phyloP scores from a whole-genome alignment of 2,329 filamentous ascomycete species.

The Trichoderma arundinaceum region DNA sequence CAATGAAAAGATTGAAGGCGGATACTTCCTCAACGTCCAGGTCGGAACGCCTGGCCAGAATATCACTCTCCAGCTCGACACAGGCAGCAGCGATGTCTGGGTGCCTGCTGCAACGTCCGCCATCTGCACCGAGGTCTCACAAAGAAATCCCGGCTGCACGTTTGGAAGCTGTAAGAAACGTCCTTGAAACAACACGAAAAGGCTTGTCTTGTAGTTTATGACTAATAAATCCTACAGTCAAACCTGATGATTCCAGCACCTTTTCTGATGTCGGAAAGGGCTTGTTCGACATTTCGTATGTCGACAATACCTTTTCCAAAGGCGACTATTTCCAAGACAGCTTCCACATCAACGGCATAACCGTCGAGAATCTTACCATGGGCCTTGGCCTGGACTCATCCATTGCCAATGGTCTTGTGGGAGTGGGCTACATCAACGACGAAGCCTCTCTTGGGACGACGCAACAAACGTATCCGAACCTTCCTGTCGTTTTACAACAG shows the following conservation, averaged over 20 bases:
- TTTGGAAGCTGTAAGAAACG: slow-evolving; percentile 54
- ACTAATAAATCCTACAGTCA: slow-evolving; percentile 47
- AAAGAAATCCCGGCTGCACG: slow-evolving; percentile 44
- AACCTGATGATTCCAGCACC: slow-evolving; percentile 52
- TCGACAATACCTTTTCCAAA: slow-evolving; percentile 61
- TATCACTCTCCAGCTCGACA: slow-evolving; percentile 65
- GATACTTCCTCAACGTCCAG: slow-evolving; percentile 62
- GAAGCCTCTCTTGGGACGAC: slow-evolving; percentile 50
- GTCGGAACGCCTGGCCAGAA: slow-evolving; percentile 64
- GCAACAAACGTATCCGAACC: slow-evolving; percentile 56
- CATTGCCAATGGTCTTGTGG: slow-evolving; percentile 63
- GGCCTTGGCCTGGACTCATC: slow-evolving; percentile 61
- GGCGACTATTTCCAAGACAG: slow-evolving; percentile 66
- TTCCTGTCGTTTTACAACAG: slow-evolving; percentile 68
- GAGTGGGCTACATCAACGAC: slow-evolving; percentile 64
- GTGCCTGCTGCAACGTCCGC: slow-evolving; percentile 50
- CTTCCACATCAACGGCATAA: slow-evolving; percentile 59
- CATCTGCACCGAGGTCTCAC: slow-evolving; percentile 46
- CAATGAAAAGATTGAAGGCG: slow-evolving; percentile 53
- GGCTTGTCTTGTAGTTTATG: not conserved
- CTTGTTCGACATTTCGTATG: slow-evolving; percentile 65
- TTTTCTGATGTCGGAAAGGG: slow-evolving; percentile 51
- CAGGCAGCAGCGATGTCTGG: slow-evolving; percentile 70
- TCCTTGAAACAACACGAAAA: slow-evolving; percentile 6
- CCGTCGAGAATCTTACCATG: slow-evolving; percentile 62